Percentiles rank a stretch among this genome's conserved stretches.
phyloP scores from a whole-genome alignment of 176 grass and related monocot genomes.

The Oryza glaberrima region DNA sequence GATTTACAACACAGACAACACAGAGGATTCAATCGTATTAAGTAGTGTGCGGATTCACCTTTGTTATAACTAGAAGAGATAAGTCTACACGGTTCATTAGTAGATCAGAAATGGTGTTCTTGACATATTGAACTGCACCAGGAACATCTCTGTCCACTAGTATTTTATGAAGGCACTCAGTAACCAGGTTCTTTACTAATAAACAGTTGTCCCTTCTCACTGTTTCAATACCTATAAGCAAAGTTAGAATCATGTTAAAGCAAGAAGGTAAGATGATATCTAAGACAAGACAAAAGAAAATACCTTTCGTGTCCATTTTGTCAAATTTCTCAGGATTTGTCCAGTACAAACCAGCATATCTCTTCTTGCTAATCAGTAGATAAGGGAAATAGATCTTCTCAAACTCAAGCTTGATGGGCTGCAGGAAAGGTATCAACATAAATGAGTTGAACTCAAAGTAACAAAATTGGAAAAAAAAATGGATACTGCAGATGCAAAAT shows the following conservation, averaged over 20 bases:
- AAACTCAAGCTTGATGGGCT: conserved; percentile 98
- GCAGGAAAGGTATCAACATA: conserved; percentile 36
- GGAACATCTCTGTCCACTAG: conserved; percentile 87
- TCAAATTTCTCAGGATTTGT: conserved; percentile 96
- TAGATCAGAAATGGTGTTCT: conserved; percentile 98
- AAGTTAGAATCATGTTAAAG: conserved; percentile 35
- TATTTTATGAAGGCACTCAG: conserved; percentile 96
- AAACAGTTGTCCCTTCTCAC: conserved; percentile 99
- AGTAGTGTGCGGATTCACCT: conserved; percentile 49
- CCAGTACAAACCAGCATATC: conserved; percentile 99
- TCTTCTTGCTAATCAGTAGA: conserved; percentile 99
- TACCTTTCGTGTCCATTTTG: conserved; percentile 99
- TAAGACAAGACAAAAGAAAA: conserved; percentile 24
- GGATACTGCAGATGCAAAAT: background rate
- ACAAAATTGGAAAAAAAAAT: conserved; percentile 13
- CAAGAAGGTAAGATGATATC: conserved; percentile 18
- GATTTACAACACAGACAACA: background rate
- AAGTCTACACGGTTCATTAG: conserved; percentile 96
- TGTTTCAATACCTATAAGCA: conserved; percentile 84
- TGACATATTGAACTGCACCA: conserved; percentile 95
- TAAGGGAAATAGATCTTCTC: conserved; percentile 98
- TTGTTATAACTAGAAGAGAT: conserved; percentile 99
- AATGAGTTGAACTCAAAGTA: conserved; percentile 2
- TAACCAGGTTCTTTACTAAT: conserved; percentile 97
- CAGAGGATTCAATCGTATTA: background rate